phyloP scores from a whole-genome alignment of 345 rosid species.

The Psidium friedrichsthalianum region DNA sequence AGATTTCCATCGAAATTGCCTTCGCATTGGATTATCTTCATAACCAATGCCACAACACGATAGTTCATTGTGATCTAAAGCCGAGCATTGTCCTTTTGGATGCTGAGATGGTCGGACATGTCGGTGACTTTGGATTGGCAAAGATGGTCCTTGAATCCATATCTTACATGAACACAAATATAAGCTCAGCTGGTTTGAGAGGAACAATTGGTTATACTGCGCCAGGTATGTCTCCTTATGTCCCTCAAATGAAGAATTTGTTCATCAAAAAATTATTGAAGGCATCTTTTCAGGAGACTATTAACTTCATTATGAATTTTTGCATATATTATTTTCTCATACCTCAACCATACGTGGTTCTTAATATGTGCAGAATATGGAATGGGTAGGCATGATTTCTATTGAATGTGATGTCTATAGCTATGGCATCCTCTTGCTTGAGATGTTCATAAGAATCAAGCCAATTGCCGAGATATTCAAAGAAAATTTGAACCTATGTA shows the following conservation, averaged over 20 bases:
- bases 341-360: too few species aligned
- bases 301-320: too few species aligned
- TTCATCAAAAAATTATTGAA: not conserved
- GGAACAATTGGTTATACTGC: not conserved
- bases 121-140: not conserved
- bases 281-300: not conserved
- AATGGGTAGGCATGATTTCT: constrained; percentile 6
- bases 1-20: not conserved
- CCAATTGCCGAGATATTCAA: constrained; percentile 8
- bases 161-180: not conserved
- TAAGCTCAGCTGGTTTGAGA: not conserved
- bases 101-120: not conserved
- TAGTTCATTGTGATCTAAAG: constrained; percentile 11
- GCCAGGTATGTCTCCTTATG: not conserved
- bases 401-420: constrained; percentile 13
- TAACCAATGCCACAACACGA: not conserved
- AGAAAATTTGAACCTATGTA: constrained; percentile 8
- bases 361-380: constrained; percentile 14
- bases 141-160: not conserved
- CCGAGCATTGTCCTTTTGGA: not conserved
- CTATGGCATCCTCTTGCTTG: constrained; percentile 16
- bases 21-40: constrained; percentile 14
- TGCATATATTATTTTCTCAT: not conserved
- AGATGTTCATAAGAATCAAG: constrained; percentile 11
- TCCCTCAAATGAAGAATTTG: too few species aligned